Evolutionary conservation across 2,329 filamentous ascomycete genomes (phyloP), one percentile per base, ranked within the genome.

Genomic region (Dactylellina cionopaga): DNA sequence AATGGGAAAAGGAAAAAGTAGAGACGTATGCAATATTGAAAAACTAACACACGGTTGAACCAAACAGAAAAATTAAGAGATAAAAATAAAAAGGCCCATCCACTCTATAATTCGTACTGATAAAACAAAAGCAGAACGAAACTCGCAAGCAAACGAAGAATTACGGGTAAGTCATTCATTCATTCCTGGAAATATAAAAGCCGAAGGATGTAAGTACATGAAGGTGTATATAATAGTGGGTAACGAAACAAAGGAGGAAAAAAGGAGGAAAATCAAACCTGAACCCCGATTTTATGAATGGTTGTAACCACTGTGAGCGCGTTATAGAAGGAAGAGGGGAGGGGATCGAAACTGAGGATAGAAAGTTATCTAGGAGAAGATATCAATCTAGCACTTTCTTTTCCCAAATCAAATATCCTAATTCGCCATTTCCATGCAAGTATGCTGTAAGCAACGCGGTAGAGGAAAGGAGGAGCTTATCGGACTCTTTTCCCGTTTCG

Each of bases 251-350:
- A 19, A 27, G 37, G 37, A 56, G 10, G 39, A 22, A 15, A 44
- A 37, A 37, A 51, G 44, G 31, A 58, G 47, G 51, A 62, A 70
- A 64, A 44, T 58, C 66, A 71, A 64, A 71, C 66, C 66, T 64
- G 66, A 71, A 71, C 66, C 66, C 66, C 66, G 66, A 56, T 71
- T 71, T 62, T 63, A 71, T 71, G 66, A 49, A 71, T 71, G 59
- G 58, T 43, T 49, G 47, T n/a, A 58, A 59, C 58, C 66, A 71
- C 56, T 71, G 39, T 63, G 58, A 58, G 49, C 49, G 31, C 56
- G 43, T 51, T n/a, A 37, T 33, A 62, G 22, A 71, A 64, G 51
- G 39, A 43, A n/a, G 46, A 33, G 10, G 13, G 24, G 17, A 47
- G 49, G 52, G 63, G 44, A 54, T 44, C 15, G 43, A 56, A 46